Evolutionary conservation across 2,329 filamentous ascomycete species (phyloP), one percentile per base, ranked within the genome.

Genomic region (Dothideomycetes sp.): DNA sequence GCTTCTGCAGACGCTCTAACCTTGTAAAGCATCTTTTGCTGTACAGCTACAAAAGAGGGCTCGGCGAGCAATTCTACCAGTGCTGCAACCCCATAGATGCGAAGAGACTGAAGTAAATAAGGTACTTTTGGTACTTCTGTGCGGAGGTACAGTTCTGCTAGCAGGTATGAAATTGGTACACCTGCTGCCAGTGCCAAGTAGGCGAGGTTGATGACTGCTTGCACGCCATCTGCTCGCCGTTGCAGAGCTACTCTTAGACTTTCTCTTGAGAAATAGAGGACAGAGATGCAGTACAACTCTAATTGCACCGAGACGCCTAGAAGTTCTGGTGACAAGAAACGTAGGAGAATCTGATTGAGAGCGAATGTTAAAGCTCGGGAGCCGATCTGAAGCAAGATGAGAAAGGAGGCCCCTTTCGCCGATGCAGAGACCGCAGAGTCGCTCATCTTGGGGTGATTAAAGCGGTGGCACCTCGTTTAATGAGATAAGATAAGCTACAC

Each of bases 251-350:
- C 81, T 12, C 91, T 81, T 36, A 96, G 66, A 52, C 83, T 89
- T 62, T 98, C 91, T 30, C 91, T 75, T 0, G 91, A 83, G 54
- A 98, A 96, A 61, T 94, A 95, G 1, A 98, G 72, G n/a, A 93
- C 80, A 0, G 87, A 86, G 33, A 94, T 81, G 44, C 89, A 88
- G 59, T 88, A 95, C 1, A 96, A 77, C 53, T 98, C 91, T 3
- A 98, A 73, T 59, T 95, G 91, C 0, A 88, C 81, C 2, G 88
- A 82, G 4, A 94, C 70, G 4, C 89, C 91, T 1, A 98, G 73
- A 0, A 93, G 71, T 43, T 81, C 75, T 0, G 91, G 88, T 1
- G 87, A 94, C 33, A 96, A 68, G 57, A 84, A 89, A 27, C 89
- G 84, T 5, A 98, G 73, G 19, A 98, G 75, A 29, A 94, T 60